A percentile compares a stretch with the other conserved stretches of the same genome.
Conservation (phyloP, 805 yeast species). For the Ogataea henricii region DNA sequence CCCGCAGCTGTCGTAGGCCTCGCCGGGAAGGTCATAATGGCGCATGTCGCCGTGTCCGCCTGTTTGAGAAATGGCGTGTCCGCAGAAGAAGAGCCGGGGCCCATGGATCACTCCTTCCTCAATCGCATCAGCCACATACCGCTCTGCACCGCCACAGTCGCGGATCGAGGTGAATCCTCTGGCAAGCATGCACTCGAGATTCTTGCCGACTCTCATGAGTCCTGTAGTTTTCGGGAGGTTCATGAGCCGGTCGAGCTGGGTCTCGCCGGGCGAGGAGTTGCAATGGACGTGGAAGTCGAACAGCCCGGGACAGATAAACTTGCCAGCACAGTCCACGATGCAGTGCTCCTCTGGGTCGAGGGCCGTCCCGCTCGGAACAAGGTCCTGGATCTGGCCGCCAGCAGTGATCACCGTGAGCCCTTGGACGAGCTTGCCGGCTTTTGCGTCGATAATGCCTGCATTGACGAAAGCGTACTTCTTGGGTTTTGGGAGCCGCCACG, state of each 20-base stretch:
- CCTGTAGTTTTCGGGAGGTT: constrained; percentile 24
- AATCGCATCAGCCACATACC: constrained; percentile 27
- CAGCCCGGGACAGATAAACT: constrained; percentile 31
- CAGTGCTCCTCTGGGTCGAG: constrained; percentile 8
- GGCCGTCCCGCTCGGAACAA: constrained; percentile 3
- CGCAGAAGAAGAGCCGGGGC: constrained; percentile 29
- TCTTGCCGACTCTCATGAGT: constrained; percentile 25
- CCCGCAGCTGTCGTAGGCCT: constrained; percentile 28
- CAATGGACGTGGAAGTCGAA: constrained; percentile 33
- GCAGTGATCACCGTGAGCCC: constrained; percentile 23
- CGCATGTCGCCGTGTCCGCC: constrained; percentile 35
- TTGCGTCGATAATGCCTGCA: constrained; percentile 24
- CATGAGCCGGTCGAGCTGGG: constrained; percentile 21
- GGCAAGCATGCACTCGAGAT: constrained; percentile 23
- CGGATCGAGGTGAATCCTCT: constrained; percentile 32
- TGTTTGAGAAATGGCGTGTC: constrained; percentile 32
- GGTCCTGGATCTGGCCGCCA: constrained; percentile 22
- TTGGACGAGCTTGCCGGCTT: constrained; percentile 15
- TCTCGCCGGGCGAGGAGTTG: constrained; percentile 29
- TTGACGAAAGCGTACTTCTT: constrained; percentile 25
- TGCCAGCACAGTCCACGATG: constrained; percentile 29
- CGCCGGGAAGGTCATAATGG: constrained; percentile 25
- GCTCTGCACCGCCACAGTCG: constrained; percentile 32
- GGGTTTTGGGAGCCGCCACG: constrained; percentile 29
- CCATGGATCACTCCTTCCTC: constrained; percentile 31